phyloP scores from a whole-genome alignment of 768 basidiomycete genomes.

The Psilocybe tampanensis region DNA sequence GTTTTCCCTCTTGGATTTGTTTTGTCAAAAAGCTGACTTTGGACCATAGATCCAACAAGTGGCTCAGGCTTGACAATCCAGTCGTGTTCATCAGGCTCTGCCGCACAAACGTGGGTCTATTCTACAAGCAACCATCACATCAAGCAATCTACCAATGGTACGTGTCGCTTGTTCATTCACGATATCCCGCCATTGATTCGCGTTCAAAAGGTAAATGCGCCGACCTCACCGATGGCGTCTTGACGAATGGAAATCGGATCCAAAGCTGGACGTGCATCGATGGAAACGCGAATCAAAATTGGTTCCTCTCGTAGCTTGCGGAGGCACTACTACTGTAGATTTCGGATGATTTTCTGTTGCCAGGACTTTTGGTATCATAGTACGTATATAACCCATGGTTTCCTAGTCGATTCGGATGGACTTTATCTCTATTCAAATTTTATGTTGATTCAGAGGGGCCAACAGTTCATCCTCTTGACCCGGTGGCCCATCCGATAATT shows the following conservation, averaged over 20 bases:
- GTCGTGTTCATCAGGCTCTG: conserved; percentile 17
- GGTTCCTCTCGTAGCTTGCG: neutral
- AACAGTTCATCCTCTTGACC: too few relatives aligned
- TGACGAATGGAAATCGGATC: conserved; percentile 20
- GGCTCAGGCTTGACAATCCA: conserved; percentile 23
- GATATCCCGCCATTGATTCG: neutral
- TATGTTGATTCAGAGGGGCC: too few relatives aligned
- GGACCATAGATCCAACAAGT: conserved; percentile 14
- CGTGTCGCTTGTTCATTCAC: neutral
- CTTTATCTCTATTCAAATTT: too few relatives aligned
- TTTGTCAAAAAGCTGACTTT: too few relatives aligned
- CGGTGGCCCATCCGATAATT: too few relatives aligned
- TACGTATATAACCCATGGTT: too few relatives aligned
- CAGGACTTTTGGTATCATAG: too few relatives aligned
- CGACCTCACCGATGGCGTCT: conserved; percentile 21
- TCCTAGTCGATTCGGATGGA: too few relatives aligned
- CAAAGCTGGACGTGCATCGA: conserved; percentile 25
- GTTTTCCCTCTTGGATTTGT: conserved; percentile 1
- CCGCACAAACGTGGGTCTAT: conserved; percentile 23
- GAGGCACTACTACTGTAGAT: too few relatives aligned
- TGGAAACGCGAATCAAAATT: conserved; percentile 13
- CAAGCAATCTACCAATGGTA: conserved; percentile 7
- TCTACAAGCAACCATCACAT: conserved; percentile 17
- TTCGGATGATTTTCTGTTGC: too few relatives aligned
- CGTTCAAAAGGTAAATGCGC: conserved; percentile 21